Evolutionary conservation across 306 rosid genomes (phyloP), one percentile per base, ranked within the genome.

Genomic region (Vicia faba): DNA sequence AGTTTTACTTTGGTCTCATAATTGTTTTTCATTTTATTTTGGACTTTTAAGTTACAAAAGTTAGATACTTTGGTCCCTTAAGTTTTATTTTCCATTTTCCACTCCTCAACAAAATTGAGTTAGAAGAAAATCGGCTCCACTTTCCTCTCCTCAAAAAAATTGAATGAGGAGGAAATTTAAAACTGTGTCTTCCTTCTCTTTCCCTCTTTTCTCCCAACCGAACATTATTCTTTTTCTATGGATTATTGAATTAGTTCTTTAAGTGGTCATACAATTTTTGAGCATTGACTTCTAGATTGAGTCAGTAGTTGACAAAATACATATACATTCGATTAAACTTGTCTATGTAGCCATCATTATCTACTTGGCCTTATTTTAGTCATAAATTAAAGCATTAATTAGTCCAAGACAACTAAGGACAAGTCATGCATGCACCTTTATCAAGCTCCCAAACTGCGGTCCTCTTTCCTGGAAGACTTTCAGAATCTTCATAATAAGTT

Each of bases 401-500:
- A 81, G 59, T 64, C 40, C 70, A 61, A 73, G 55, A 71, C 16
- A 64, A 41, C 26, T 69, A 60, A 55, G 69, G 72, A 83, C 70
- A 77, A 46, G 51, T 51, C 66, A 69, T 51, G 49, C 58, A 77
- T 50, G 54, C 71, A 93, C 99, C 93, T 85, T 93, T 93, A 64
- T 93, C 99, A 74, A 93, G 82, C 83, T 93, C 99, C 99, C 99
- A 93, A 23, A 90, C 90, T 15, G 99, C 97, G 18, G 97, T 90
- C 84, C 95, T 90, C 80, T 72, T 92, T 77, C 96, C 99, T 5
- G 96, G 95, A 80, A 87, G 73, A 76, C 95, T 90, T 73, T 80
- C 87, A 41, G 99, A 84, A 70, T 93, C 99, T 85, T 93, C 99
- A 81, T 83, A 93, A 72, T 73, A 93, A 19, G 99, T 90, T 48